Conservation (phyloP, 345 rosid genomes). For the Murraya paniculata region DNA sequence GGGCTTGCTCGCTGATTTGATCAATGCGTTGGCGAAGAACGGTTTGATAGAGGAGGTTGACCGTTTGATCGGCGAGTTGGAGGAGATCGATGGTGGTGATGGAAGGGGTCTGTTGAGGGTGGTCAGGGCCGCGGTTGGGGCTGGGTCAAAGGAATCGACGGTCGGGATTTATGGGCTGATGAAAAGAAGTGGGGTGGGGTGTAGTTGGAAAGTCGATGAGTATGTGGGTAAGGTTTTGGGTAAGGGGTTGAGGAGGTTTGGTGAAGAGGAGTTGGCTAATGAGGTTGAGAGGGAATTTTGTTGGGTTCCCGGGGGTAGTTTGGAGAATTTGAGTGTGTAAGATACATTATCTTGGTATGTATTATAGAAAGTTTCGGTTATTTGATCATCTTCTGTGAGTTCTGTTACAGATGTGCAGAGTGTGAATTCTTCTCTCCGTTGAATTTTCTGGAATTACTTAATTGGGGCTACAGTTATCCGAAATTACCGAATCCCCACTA, state of each 20-base stretch:
- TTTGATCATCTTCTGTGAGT: not conserved
- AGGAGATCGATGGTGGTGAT: conserved; percentile 38
- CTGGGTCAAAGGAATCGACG: conserved; percentile 65
- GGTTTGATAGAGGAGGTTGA: conserved; percentile 51
- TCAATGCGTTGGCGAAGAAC: conserved; percentile 51
- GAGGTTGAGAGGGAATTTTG: conserved; percentile 50
- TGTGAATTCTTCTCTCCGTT: no score
- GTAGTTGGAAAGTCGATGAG: conserved; percentile 56
- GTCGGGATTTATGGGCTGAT: conserved; percentile 62
- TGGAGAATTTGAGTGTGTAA: conserved; percentile 18
- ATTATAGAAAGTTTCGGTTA: not conserved
- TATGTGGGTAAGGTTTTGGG: conserved; percentile 54
- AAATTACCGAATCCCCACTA: no score
- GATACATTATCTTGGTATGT: not conserved
- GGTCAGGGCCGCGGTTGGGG: conserved; percentile 54
- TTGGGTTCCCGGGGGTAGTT: conserved; percentile 14
- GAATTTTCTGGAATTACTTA: no score
- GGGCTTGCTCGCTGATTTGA: conserved; percentile 56
- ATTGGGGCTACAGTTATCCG: no score
- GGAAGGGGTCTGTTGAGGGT: conserved; percentile 50
- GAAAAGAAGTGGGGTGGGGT: conserved; percentile 68
- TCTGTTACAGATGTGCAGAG: not conserved
- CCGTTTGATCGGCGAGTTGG: conserved; percentile 49
- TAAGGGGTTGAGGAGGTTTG: conserved; percentile 58
- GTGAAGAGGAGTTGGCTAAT: conserved; percentile 52